Conservation (phyloP, 441 rosid genomes). For the Gossypium trilobum region DNA sequence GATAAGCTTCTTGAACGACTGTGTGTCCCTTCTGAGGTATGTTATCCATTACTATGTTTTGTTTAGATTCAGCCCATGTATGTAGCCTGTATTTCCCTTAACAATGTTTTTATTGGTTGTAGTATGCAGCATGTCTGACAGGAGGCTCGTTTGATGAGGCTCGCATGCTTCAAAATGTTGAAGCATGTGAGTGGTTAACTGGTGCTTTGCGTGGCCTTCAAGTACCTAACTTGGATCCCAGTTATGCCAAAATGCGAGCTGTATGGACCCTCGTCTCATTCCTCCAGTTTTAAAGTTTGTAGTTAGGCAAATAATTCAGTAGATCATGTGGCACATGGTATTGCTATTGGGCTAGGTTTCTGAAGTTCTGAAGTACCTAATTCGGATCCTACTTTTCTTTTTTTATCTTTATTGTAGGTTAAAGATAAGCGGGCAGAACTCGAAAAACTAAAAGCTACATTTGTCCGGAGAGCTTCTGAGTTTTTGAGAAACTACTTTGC, state of each 20-base stretch:
- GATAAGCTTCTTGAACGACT: constrained; percentile 84
- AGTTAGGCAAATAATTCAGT: constrained; percentile 7
- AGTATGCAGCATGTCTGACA: constrained; percentile 76
- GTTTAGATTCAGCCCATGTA: constrained; percentile 2
- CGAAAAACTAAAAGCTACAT: constrained; percentile 65
- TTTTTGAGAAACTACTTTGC: constrained; percentile 93
- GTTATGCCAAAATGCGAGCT: constrained; percentile 77
- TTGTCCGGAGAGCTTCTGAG: constrained; percentile 88
- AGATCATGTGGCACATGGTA: not conserved
- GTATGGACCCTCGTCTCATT: constrained; percentile 37
- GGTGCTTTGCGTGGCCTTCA: constrained; percentile 67
- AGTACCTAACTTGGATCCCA: constrained; percentile 73
- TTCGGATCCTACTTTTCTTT: not conserved
- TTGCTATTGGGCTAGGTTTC: not conserved
- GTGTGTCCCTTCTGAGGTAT: constrained; percentile 87
- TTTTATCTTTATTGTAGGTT: constrained; percentile 46
- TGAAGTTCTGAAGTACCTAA: not conserved
- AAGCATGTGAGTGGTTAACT: constrained; percentile 98
- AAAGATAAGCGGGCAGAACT: constrained; percentile 86
- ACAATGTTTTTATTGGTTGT: constrained; percentile 28
- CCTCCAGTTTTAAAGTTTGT: not conserved
- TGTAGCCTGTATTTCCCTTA: constrained; percentile 18
- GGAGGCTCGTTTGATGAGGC: constrained; percentile 94
- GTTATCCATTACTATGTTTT: constrained; percentile 15
- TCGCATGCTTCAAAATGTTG: constrained; percentile 79